Conservation (phyloP, 2,329 filamentous ascomycete genomes). For the Pestalotiopsis sp. region DNA sequence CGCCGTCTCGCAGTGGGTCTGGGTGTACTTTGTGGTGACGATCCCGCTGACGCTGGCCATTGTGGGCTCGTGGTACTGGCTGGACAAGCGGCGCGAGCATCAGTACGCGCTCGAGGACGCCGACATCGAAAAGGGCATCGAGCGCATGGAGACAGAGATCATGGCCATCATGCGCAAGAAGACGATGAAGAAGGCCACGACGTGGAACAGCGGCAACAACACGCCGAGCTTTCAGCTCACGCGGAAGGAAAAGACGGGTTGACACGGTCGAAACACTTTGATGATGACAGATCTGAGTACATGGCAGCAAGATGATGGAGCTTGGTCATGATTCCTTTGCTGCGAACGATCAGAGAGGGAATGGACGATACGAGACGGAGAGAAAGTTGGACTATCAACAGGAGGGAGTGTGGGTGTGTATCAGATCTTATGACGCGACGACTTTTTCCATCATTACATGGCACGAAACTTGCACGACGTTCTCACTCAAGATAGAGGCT, state of each 20-base stretch:
- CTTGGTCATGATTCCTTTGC: too few species aligned
- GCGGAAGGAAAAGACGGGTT: conserved; percentile 15
- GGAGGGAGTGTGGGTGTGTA: not conserved
- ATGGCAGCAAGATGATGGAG: not conserved
- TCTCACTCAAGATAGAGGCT: not conserved
- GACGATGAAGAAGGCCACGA: conserved; percentile 56
- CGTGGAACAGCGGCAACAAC: conserved; percentile 44
- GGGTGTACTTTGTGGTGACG: conserved; percentile 65
- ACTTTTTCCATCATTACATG: not conserved
- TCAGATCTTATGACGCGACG: not conserved
- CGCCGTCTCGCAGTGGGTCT: conserved; percentile 52
- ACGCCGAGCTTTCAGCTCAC: not conserved
- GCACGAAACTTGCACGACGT: not conserved
- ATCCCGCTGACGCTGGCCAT: conserved; percentile 57
- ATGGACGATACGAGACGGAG: not conserved
- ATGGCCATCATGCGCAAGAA: conserved; percentile 55
- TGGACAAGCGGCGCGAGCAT: conserved; percentile 51
- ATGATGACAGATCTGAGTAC: not conserved
- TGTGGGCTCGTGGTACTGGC: conserved; percentile 54
- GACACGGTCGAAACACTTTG: not conserved
- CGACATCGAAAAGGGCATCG: conserved; percentile 55
- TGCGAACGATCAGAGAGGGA: not conserved
- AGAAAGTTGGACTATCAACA: not conserved
- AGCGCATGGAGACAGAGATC: conserved; percentile 57
- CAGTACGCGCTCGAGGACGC: conserved; percentile 49